Evolutionary conservation across 2,329 filamentous ascomycete species (phyloP), one percentile per base, ranked within the genome.

Genomic region (Botryotinia calthae): DNA sequence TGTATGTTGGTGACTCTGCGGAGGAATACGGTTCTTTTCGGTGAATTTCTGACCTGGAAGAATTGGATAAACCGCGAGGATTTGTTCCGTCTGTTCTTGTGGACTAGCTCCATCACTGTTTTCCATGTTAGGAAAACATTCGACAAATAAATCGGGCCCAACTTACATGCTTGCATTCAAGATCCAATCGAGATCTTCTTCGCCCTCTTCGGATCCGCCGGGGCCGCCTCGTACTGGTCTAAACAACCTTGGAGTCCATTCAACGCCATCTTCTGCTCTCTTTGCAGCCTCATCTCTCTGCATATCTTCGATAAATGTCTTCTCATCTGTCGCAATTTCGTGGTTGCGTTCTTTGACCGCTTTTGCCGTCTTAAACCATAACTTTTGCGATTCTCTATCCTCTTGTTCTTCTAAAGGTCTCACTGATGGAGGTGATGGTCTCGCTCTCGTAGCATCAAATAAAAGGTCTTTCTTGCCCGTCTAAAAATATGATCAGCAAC

Each of bases 121-220:
- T 31, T 37, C 40, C 5, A 34, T 56, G 73, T 81, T 58, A 71
- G 61, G 62, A 71, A 65, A 51, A 42, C 54, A 71, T 40, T 69
- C 69, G 34, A 63, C n/a, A 44, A 63, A 56, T 10, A 40, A 25
- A 37, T 31, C 16, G 12, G 34, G 16, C 28, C 28, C 3, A 48
- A 82, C 89, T 82, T 83, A 97, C 94, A 99, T 88, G 72, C 90
- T 86, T 2, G 95, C 91, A 81, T 95, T 92, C 79, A 99, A 93
- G 79, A 98, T 95, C 93, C 94, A 99, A 82, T 98, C 96, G 44
- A 99, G 84, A 76, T 93, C 93, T 80, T 97, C 94, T 81, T 97
- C 93, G 42, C 93, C 93, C 80, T 95, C 91, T 75, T 96, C 93
- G 6, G 87, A 81, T 1, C 90, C 90, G 46, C 90, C 91, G 2